These are phyloP conservation scores for Russula olivacea DNA, from an alignment of 768 basidiomycete species.

Conservation along the genomic window DNA sequence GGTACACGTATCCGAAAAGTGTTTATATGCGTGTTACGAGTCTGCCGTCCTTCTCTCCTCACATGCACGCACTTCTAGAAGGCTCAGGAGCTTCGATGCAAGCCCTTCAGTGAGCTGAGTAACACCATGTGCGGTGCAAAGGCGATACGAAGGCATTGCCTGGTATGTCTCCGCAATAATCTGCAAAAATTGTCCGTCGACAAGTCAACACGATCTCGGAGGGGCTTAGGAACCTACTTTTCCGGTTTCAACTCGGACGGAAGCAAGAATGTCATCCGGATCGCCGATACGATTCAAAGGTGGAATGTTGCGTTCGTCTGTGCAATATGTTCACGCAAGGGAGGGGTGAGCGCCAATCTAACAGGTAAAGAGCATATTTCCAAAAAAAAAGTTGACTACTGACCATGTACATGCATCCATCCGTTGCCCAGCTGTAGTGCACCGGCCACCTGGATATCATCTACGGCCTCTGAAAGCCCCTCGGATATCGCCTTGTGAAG, in stretches of 20 bases:
- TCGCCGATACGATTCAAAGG: slow-evolving; percentile 71
- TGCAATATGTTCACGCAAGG: neutral
- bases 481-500: slow-evolving; percentile 55
- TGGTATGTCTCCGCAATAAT: slow-evolving; percentile 69
- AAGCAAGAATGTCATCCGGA: slow-evolving; percentile 77
- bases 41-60: slow-evolving; percentile 29
- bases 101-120: slow-evolving; percentile 65
- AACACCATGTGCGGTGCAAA: slow-evolving; percentile 72
- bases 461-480: slow-evolving; percentile 50
- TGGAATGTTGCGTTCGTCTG: slow-evolving; percentile 67
- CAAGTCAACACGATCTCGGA: neutral
- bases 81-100: slow-evolving; percentile 40
- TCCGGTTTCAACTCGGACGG: slow-evolving; percentile 65
- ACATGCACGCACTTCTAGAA: slow-evolving; percentile 34
- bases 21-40: neutral
- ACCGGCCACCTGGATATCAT: slow-evolving; percentile 59
- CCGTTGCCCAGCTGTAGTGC: slow-evolving; percentile 63
- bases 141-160: slow-evolving; percentile 76
- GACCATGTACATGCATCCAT: slow-evolving; percentile 84
- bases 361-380: neutral
- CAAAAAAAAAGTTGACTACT: neutral
- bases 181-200: slow-evolving; percentile 32
- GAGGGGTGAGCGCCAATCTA: neutral
- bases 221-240: slow-evolving; percentile 38
- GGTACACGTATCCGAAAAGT: neutral